Base-by-base conservation (phyloP, 352 stramenopile genomes). In the Lagenidium giganteum region DNA sequence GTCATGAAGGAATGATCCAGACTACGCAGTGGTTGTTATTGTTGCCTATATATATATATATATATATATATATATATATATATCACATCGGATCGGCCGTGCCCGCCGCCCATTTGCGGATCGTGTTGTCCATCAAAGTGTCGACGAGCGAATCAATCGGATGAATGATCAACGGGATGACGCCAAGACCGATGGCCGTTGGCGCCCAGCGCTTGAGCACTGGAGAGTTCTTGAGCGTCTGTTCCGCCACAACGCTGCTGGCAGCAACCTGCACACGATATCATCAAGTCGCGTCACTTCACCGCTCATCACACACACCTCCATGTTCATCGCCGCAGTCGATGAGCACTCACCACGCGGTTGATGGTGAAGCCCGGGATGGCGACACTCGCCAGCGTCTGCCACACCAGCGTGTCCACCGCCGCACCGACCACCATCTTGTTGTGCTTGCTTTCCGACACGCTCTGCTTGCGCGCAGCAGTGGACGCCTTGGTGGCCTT, bases 301-400 rank as follows among this genome's bases (percentile, higher is more conserved):
- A 42, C 34, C 20, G 27, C 14, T 32, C 9, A 14, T 32, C 14
- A 32, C 27, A 32, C 27, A 14, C 14, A 14, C 27, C 27, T 14
- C 9, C 27, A 32, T 32, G 14, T 14, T 14, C 27, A 8, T 32
- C 27, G 27, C 8, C 27, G 8, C 27, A 32, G 27, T 32, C 27
- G 27, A 8, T 18, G 16, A 16, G 18, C 18, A 52, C 37, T 7
- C 70, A 78, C 80, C 40, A 87, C 58, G 16, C 78, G 58, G 52
- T 96, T 94, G 64, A 95, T 95, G 4, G 74, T 85, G 29, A 88
- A 80, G n/a, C 82, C 84, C 17, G 84, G 84, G 24, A 95, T 78
- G 18, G 56, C 66, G 8, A 95, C 84, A 35, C 75, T 91, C 21
- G 84, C 82, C 34, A 86, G 57, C 2, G 61, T 76, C 54, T 95